A percentile compares a stretch with the other conserved stretches of the same genome.
These are phyloP conservation scores for Cyclotella kingstonii DNA, from an alignment of 108 stramenopile genomes.

Conservation along the genomic window DNA sequence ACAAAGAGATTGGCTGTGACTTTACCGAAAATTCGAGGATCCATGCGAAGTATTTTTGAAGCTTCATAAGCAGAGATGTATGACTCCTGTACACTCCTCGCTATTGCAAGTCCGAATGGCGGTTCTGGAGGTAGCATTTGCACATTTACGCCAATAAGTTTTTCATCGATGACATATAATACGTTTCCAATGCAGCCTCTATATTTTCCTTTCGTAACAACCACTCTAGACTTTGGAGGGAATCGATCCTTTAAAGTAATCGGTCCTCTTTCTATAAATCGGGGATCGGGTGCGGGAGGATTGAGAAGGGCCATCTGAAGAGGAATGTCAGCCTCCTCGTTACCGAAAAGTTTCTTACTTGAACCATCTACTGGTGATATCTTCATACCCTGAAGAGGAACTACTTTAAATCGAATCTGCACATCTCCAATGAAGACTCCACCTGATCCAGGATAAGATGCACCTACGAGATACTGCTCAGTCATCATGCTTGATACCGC, in stretches of 20 bases:
- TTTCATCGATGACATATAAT: slow-evolving; percentile 61
- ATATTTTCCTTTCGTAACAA: slow-evolving; percentile 69
- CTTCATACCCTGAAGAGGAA: slow-evolving; percentile 93
- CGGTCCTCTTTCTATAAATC: slow-evolving; percentile 86
- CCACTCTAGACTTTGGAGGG: slow-evolving; percentile 68
- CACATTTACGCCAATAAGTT: slow-evolving; percentile 85
- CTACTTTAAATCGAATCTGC: slow-evolving; percentile 76
- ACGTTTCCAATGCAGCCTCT: slow-evolving; percentile 78
- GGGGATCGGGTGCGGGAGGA: slow-evolving; percentile 92
- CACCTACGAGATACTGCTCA: slow-evolving; percentile 76
- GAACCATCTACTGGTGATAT: slow-evolving; percentile 84
- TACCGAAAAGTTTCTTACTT: slow-evolving; percentile 87
- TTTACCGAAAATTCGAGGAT: slow-evolving; percentile 78
- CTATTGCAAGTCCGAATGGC: slow-evolving; percentile 90
- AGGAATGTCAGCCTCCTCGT: slow-evolving; percentile 92
- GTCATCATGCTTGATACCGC: slow-evolving; percentile 59
- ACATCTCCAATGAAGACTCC: slow-evolving; percentile 89
- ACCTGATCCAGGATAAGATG: slow-evolving; percentile 76
- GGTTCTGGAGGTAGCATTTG: slow-evolving; percentile 79
- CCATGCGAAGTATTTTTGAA: slow-evolving; percentile 79
- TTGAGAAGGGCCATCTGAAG: slow-evolving; percentile 90
- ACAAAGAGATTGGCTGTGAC: slow-evolving; percentile 80
- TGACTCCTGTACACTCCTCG: slow-evolving; percentile 78
- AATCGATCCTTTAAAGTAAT: slow-evolving; percentile 84
- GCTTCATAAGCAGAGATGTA: slow-evolving; percentile 80